These are phyloP conservation scores for Nelumbo lutea DNA, from an alignment of 164 flowering plant species.

Conservation along the genomic window DNA sequence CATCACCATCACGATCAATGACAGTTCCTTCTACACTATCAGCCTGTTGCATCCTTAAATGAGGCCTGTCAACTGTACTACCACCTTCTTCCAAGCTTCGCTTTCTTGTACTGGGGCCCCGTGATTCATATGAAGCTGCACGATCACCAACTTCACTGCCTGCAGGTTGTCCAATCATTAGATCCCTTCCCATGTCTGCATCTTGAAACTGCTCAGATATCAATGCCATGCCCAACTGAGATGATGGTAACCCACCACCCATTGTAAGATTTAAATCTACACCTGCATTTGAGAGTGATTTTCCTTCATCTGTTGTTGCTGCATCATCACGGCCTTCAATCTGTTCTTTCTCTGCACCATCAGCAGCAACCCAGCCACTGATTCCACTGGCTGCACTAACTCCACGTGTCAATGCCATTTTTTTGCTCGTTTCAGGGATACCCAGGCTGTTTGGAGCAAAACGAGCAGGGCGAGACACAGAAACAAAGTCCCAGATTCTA, in stretches of 20 bases:
- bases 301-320: constrained; percentile 55
- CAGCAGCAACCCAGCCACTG: constrained; percentile 82
- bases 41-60: constrained; percentile 56
- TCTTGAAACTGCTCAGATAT: constrained; percentile 34
- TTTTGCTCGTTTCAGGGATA: constrained; percentile 75
- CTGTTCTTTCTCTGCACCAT: constrained; percentile 71
- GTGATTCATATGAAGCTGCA: constrained; percentile 95
- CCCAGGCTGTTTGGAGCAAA: constrained; percentile 55
- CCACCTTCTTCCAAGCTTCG: constrained; percentile 83
- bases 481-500: constrained; percentile 76
- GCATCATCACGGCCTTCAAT: constrained; percentile 81
- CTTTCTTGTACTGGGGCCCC: constrained; percentile 86
- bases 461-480: constrained; percentile 70
- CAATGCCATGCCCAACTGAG: constrained; percentile 32
- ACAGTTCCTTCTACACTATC: constrained; percentile 95
- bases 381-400: constrained; percentile 97
- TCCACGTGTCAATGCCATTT: constrained; percentile 75
- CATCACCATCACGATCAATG: constrained; percentile 94
- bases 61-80: constrained; percentile 79
- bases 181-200: constrained; percentile 57
- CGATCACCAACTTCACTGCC: constrained; percentile 98
- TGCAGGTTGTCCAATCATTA: constrained; percentile 80
- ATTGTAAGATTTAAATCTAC: constrained; percentile 76
- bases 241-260: constrained; percentile 51
- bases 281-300: constrained; percentile 34